Conservation (phyloP, 495 filamentous ascomycete species). For the Penicillium herquei region DNA sequence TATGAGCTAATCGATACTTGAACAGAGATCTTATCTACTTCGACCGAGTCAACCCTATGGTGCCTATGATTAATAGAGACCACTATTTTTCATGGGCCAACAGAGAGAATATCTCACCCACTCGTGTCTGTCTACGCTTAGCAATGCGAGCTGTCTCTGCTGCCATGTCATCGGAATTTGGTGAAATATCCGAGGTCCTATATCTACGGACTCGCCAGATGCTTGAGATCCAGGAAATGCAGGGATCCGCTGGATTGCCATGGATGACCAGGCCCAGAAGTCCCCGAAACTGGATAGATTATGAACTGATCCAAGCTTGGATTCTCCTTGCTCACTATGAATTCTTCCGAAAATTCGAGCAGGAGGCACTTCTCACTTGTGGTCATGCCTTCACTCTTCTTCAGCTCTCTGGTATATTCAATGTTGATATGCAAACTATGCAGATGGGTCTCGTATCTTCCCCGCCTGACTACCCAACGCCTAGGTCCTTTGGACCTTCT, state of each 20-base stretch:
- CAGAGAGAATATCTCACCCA: slow-evolving; percentile 36
- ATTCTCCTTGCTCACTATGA: slow-evolving; percentile 54
- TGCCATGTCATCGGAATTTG: slow-evolving; percentile 52
- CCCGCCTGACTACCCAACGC: background rate
- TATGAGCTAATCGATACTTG: slow-evolving; percentile 26
- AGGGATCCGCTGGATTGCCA: background rate
- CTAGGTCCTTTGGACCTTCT: background rate
- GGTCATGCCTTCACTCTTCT: slow-evolving; percentile 54
- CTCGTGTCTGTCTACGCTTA: slow-evolving; percentile 47
- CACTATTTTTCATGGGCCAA: slow-evolving; percentile 41
- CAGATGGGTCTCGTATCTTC: too few species aligned
- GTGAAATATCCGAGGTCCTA: slow-evolving; percentile 41
- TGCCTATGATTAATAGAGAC: slow-evolving; percentile 52
- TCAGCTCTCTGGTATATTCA: slow-evolving; percentile 28
- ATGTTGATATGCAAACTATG: background rate
- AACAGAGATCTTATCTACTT: slow-evolving; percentile 56
- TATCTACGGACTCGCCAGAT: slow-evolving; percentile 49
- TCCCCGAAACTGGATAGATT: slow-evolving; percentile 1
- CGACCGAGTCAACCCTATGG: slow-evolving; percentile 54
- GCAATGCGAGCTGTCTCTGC: slow-evolving; percentile 58
- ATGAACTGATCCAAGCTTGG: slow-evolving; percentile 55
- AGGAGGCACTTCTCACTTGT: slow-evolving; percentile 53
- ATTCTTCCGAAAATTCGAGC: slow-evolving; percentile 44
- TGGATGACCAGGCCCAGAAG: background rate
- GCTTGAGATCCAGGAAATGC: slow-evolving; percentile 30